Base-by-base conservation (phyloP, 1,284 basidiomycete genomes). In the Cerioporus squamosus region DNA sequence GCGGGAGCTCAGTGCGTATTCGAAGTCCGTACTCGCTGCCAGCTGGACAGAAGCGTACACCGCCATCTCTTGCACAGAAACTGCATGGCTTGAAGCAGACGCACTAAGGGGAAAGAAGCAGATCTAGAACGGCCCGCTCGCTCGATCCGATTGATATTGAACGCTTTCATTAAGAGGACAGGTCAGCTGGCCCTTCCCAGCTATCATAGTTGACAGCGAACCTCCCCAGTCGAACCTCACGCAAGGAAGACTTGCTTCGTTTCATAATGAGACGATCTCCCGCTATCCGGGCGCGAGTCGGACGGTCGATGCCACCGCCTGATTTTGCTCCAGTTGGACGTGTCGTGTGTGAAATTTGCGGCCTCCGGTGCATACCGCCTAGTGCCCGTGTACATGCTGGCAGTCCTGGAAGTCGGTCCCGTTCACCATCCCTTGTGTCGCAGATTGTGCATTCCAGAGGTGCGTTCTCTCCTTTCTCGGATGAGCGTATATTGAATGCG, bases 21-120 rank as follows among this genome's bases (percentile, higher is more conserved):
- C 12, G 5, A 36, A 36, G 8, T 10, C 33, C 3, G 33, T 15
- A 14, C 33, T 36, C 33, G 3, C 33, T n/a, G n/a, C n/a, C n/a
- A n/a, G n/a, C n/a, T 36, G 33, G 33, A 36, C 12, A 36, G 33
- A 36, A 36, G 33, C 33, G 14, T 36, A 15, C 6, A 12, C 33
- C 14, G 33, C 33, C 10, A 36, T 36, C 8, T 36, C 33, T 4
- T 80, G 98, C 99, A 82, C 98, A 98, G 97, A 97, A 99, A 70
- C 96, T 97, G 64, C 89, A 97, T 62, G 94, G 95, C 45, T 89
- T 10, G 24, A 26, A 17, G 14, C 23, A 45, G 22, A 26, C 36
- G 29, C 29, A 33, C 45, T 46, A 12, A 4, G 8, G 33, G 8
- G 33, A 6, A 10, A 36, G 33, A 10, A 10, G 12, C 33, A 36